Conservation (phyloP, 2,329 filamentous ascomycete species). For the Dactylellina parvicollis region DNA sequence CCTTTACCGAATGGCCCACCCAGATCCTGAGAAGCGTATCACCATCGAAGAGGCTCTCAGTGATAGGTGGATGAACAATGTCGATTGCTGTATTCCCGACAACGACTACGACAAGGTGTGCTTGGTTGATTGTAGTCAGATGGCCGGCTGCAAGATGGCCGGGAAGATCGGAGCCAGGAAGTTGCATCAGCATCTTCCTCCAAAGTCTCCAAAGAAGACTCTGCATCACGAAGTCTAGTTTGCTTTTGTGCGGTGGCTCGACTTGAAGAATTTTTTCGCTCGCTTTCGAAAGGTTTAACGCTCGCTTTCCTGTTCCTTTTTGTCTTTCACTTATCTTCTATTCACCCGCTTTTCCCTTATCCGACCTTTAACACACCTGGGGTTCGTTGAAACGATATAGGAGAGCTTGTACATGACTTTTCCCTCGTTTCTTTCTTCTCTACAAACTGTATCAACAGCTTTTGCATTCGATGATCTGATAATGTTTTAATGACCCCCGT, state of each 20-base stretch:
- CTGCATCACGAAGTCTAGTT: conserved; percentile 53
- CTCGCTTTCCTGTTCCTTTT: conserved; percentile 21
- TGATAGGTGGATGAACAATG: conserved; percentile 76
- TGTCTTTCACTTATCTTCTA: conserved; percentile 12
- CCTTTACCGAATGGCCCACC: conserved; percentile 83
- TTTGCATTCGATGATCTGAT: conserved; percentile 44
- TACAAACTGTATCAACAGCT: conserved; percentile 50
- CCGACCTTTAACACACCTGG: conserved; percentile 29
- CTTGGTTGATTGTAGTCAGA: conserved; percentile 56
- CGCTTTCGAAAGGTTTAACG: conserved; percentile 11
- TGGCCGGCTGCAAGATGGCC: conserved; percentile 55
- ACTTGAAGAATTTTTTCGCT: conserved; percentile 33
- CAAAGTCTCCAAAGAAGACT: conserved; percentile 54
- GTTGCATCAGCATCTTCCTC: conserved; percentile 57
- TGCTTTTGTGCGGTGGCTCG: conserved; percentile 51
- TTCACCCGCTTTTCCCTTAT: conserved; percentile 12
- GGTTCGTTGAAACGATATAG: conserved; percentile 53
- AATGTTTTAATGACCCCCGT: conserved; percentile 49
- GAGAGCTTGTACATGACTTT: conserved; percentile 50
- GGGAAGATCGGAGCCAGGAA: conserved; percentile 57
- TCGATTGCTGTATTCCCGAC: conserved; percentile 82
- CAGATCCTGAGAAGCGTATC: conserved; percentile 76
- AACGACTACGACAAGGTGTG: conserved; percentile 69
- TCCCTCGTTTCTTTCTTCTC: conserved; percentile 28
- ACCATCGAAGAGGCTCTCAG: conserved; percentile 74